Base-by-base conservation (phyloP, 2,329 filamentous ascomycete species). In the Gliomastix tumulicola region DNA sequence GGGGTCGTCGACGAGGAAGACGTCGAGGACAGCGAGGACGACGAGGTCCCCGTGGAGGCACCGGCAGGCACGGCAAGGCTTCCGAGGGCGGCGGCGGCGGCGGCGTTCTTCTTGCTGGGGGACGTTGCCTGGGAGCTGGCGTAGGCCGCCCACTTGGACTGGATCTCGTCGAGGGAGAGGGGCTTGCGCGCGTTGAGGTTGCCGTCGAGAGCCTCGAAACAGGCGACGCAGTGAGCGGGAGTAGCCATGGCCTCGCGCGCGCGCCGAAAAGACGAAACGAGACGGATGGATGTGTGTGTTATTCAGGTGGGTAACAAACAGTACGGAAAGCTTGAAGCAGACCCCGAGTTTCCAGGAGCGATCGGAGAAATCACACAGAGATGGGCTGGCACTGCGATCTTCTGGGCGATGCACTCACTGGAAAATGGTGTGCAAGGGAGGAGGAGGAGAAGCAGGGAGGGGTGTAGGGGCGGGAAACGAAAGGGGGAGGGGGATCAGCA, bases 151-250 rank as follows among this genome's bases (percentile, higher is more conserved):
- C 66, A 94, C 7, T 83, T 76, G 15, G 76, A 66, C 62, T 90
- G 76, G 41, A 95, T 73, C 44, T 82, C 70, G 30, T 68, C 58
- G 18, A 97, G 76, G 34, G 68, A 71, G 49, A 88, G 68, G 10
- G 84, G 66, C 40, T 80, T 69, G 43, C 82, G 81, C 44, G 74
- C 66, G 47, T 87, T 76, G 47, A 94, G 85, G 42, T 79, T 76
- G 37, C 89, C 83, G 34, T 78, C 73, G 25, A 98, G 79, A 28
- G 73, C 72, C 63, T 98, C 92, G 69, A 98, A 97, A 68, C 89
- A 96, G 62, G 82, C 89, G 53, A 90, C 79, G 62, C 89, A 96
- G 63, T 97, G 90, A 41, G 82, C 82, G 50, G 76, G 64, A 39
- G 84, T 83, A 34, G 92, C 90, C 90, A 97, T 97, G 47, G 31